These are phyloP conservation scores for Luvunga scandens DNA, from an alignment of 345 rosid genomes.

Conservation along the genomic window DNA sequence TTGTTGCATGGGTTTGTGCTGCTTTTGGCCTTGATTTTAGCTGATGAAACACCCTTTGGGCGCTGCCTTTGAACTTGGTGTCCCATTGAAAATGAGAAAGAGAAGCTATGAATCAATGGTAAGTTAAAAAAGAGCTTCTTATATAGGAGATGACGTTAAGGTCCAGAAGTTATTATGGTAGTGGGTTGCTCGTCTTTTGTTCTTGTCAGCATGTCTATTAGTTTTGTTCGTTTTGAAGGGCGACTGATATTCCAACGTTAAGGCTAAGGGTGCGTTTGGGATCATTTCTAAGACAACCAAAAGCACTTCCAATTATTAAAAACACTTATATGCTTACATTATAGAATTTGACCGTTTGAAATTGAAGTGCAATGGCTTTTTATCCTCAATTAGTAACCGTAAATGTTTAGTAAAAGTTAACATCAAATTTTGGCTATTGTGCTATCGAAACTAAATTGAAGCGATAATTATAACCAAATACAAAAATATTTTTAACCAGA, in stretches of 20 bases:
- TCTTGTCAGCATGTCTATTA: slow-evolving; percentile 32
- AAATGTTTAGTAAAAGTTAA: too few species aligned
- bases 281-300: neutral
- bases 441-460: too few species aligned
- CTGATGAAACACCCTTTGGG: slow-evolving; percentile 16
- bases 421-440: too few species aligned
- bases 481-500: too few species aligned
- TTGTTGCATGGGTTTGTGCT: slow-evolving; percentile 32
- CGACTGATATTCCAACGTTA: slow-evolving; percentile 27
- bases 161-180: slow-evolving; percentile 15
- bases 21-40: neutral
- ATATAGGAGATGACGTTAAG: slow-evolving; percentile 13
- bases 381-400: too few species aligned
- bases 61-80: slow-evolving; percentile 22
- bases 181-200: slow-evolving; percentile 55
- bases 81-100: slow-evolving; percentile 30
- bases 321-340: neutral
- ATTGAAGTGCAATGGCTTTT: too few species aligned
- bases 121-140: slow-evolving; percentile 16
- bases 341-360: neutral
- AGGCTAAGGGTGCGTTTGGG: neutral
- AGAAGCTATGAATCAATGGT: neutral
- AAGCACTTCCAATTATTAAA: neutral
- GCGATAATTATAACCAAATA: too few species aligned
- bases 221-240: slow-evolving; percentile 7